Evolutionary conservation across 495 filamentous ascomycete species (phyloP), one percentile per base, ranked within the genome.

Genomic region (Penicillium psychrofluorescens): DNA sequence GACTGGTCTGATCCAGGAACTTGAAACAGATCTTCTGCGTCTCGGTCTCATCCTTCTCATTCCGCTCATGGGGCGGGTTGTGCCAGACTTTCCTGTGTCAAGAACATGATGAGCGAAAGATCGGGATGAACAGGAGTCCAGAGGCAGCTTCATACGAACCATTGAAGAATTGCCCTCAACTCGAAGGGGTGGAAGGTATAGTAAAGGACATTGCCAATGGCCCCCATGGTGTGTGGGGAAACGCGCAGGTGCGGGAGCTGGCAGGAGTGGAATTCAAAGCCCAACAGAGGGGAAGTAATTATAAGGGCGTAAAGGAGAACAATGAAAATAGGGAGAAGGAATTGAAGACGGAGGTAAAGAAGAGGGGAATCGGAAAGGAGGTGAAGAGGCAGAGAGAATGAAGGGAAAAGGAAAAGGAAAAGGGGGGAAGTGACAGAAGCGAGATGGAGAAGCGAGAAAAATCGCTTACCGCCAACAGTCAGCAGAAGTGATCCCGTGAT

Each of bases 41-140:
- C 32, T 71, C 67, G 6, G 81, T 69, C 60, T 97, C 94, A 46
- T 89, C 83, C 44, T 72, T 71, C 45, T 74, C 67, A 53, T 94
- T 76, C 36, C 94, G 87, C 61, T 80, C 81, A 67, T 98, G 87
- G 22, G 92, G 86, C 0, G 94, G 83, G 49, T 90, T 85, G 68
- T 97, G 92, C 90, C 90, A 97, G 51, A 91, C 73, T 75, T 91
- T 94, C 90, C 90, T 97, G 61, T 47, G 43, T 8, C 29, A 44
- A 13, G 35, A 32, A 12, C 29, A 36, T 35, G 16, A 36, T 35
- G 43, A 45, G 36, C 15, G 36, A 13, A 2, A 27, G 2, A 9
- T 9, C n/a, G 2, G 2, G 2, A 4, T 1, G 40, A 11, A 15
- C 7, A 11, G 22, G 11, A 30, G 1, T 8, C 8, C 8, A 12